Evolutionary conservation across 805 yeast genomes (phyloP).

Genomic region (Kockiozyma suomiensis): DNA sequence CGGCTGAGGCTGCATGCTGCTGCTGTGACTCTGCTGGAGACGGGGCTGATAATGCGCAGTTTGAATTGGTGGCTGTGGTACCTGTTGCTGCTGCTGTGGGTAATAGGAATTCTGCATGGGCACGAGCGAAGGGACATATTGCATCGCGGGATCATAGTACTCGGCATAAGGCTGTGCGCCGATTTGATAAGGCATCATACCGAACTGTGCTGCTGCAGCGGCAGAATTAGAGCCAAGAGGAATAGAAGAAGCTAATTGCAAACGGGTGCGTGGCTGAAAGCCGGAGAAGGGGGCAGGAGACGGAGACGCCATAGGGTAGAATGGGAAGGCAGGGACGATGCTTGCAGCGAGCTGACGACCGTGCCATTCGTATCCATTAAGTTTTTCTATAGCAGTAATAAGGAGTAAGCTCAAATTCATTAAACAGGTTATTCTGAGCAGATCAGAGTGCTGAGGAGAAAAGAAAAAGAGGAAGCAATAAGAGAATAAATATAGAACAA

Average conservation of each 20-base stretch:
- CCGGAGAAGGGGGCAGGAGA: neutral
- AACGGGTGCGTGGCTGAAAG: neutral
- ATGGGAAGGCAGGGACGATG: conserved; percentile 6
- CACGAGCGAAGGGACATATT: neutral
- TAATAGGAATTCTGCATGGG: neutral
- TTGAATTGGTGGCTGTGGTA: neutral
- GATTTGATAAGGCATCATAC: conserved; percentile 1
- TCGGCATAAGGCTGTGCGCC: conserved; percentile 1
- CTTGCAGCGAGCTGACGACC: conserved; percentile 18
- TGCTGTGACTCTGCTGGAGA: neutral
- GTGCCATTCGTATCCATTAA: conserved; percentile 32
- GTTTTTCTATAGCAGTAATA: conserved; percentile 18
- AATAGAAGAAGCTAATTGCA: neutral
- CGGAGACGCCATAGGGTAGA: neutral
- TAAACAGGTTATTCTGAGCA: too few relatives aligned
- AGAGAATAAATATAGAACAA: neutral
- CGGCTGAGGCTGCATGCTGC: conserved; percentile 8
- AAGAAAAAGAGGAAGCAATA: neutral
- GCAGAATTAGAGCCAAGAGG: neutral
- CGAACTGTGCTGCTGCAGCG: neutral
- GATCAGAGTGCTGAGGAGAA: neutral
- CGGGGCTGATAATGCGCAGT: neutral
- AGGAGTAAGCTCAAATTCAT: too few relatives aligned
- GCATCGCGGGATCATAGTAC: conserved; percentile 7
- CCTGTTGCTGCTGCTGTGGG: conserved; percentile 3